Base-by-base conservation (phyloP, 2,329 filamentous ascomycete genomes). In the Hansfordia pulvinata region DNA sequence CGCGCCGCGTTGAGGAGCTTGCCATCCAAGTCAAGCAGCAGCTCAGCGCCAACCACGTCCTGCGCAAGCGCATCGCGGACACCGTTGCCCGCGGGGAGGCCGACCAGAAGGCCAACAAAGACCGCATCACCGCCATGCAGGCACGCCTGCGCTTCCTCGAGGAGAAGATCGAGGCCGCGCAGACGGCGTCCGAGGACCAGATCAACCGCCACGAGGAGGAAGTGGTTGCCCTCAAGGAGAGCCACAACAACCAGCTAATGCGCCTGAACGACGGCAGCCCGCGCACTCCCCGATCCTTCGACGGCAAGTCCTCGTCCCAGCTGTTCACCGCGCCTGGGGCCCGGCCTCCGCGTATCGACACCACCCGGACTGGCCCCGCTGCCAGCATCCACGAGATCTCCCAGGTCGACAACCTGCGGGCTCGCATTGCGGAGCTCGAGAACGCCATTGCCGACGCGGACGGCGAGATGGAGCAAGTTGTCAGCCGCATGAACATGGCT, bases 171-270 rank as follows among this genome's bases (percentile, higher is more conserved):
- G 64, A 92, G 28, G 57, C 71, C 12, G 84, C 88, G 2, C 88
- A 96, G 50, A 76, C 83, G 30, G 70, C 79, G 12, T 88, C 84
- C 1, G 90, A 98, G 48, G 85, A 88, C 25, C 76, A 76, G 20
- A 72, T 96, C 30, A 59, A 70, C 22, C 76, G 74, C 25, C 85
- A 94, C 44, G 90, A 96, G 49, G 83, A 90, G 19, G 85, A 94
- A 52, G 68, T 93, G 19, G 60, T 69, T 11, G 60, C 67, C 13
- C 58, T 96, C 29, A 76, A 78, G 38, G 83, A 92, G 30, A 79
- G 72, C 32, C 76, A 90, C 44, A 83, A 70, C 44, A 62, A 64
- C 11, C 80, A 90, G 42, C 68, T 96, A 17, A 74, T 76, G 37
- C 78, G 88, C 10, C 69, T 84, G 43, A 76, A 76, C 48, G 56